A percentile compares a stretch with the other conserved stretches of the same genome.
These are phyloP conservation scores for Pythium oligandrum DNA, from an alignment of 352 stramenopile species.

Conservation along the genomic window DNA sequence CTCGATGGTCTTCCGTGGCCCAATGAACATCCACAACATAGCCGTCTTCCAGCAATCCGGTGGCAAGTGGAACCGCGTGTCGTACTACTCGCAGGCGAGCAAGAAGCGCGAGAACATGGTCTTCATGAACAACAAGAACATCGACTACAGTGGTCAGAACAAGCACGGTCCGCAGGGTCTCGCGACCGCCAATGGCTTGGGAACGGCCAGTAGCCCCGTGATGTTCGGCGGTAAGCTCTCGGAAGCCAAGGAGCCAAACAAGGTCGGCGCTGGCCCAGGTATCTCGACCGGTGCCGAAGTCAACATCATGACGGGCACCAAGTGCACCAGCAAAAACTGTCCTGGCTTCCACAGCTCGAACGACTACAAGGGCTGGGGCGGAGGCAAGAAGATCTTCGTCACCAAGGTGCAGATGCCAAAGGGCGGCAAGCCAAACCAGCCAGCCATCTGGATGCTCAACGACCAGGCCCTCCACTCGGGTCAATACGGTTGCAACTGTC, in stretches of 20 bases:
- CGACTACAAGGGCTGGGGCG: conserved; percentile 67
- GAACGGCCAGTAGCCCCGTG: conserved; percentile 28
- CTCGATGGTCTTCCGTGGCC: conserved; percentile 59
- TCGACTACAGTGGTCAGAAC: conserved; percentile 51
- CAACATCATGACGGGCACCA: conserved; percentile 64
- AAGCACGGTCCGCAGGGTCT: conserved; percentile 54
- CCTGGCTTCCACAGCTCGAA: conserved; percentile 64
- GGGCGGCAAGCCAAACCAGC: conserved; percentile 37
- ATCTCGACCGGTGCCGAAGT: conserved; percentile 67
- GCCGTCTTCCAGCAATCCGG: conserved; percentile 56
- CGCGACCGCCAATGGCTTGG: conserved; percentile 43
- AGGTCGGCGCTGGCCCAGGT: conserved; percentile 40
- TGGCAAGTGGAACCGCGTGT: conserved; percentile 49
- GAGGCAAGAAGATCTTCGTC: conserved; percentile 78
- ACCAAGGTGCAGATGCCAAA: conserved; percentile 61
- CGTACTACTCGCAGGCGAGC: conserved; percentile 47
- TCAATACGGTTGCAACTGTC: conserved; percentile 78
- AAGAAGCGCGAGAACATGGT: conserved; percentile 59
- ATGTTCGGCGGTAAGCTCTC: conserved; percentile 48
- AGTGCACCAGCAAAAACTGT: conserved; percentile 51
- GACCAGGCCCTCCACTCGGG: conserved; percentile 54
- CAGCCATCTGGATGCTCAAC: conserved; percentile 75
- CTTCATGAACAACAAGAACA: conserved; percentile 83
- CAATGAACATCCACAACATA: conserved; percentile 69
- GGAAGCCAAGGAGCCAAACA: conserved; percentile 35